Conservation (phyloP, 768 basidiomycete species). For the Leccinum fibrillosum region DNA sequence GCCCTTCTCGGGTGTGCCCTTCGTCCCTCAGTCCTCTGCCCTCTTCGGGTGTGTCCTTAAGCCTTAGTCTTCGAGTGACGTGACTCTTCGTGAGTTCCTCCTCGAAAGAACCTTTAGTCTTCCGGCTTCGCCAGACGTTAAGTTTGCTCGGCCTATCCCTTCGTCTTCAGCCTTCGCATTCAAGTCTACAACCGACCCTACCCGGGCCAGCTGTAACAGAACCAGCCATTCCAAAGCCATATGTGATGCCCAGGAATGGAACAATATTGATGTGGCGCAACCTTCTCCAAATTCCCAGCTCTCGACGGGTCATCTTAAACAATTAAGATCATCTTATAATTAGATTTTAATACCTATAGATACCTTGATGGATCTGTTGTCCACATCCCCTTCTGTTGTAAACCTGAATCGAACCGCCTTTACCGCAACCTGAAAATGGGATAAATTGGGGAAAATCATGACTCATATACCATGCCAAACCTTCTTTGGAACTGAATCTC, state of each 20-base stretch:
- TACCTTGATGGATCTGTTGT: neutral
- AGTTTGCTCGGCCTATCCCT: too few relatives aligned
- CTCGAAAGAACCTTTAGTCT: too few relatives aligned
- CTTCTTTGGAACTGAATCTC: constrained; percentile 3
- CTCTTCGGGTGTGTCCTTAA: too few relatives aligned
- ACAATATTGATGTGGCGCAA: neutral
- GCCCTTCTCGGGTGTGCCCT: too few relatives aligned
- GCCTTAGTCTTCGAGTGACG: too few relatives aligned
- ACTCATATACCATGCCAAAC: neutral
- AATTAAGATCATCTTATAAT: neutral
- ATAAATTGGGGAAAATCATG: neutral
- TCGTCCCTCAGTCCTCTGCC: too few relatives aligned
- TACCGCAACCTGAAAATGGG: neutral
- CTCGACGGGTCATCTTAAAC: neutral
- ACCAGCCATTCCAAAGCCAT: neutral
- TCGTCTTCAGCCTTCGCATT: too few relatives aligned
- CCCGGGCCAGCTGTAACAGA: too few relatives aligned
- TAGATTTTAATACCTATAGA: neutral
- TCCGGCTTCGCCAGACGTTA: too few relatives aligned
- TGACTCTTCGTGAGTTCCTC: too few relatives aligned
- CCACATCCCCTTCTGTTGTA: neutral
- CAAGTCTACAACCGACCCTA: too few relatives aligned
- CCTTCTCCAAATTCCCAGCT: neutral
- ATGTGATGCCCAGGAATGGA: neutral
- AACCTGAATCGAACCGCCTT: neutral